A percentile compares a stretch with the other conserved stretches of the same genome.
Evolutionary conservation across 2,329 filamentous ascomycete genomes (phyloP).

Genomic region (Chaetomiaceae sp.): DNA sequence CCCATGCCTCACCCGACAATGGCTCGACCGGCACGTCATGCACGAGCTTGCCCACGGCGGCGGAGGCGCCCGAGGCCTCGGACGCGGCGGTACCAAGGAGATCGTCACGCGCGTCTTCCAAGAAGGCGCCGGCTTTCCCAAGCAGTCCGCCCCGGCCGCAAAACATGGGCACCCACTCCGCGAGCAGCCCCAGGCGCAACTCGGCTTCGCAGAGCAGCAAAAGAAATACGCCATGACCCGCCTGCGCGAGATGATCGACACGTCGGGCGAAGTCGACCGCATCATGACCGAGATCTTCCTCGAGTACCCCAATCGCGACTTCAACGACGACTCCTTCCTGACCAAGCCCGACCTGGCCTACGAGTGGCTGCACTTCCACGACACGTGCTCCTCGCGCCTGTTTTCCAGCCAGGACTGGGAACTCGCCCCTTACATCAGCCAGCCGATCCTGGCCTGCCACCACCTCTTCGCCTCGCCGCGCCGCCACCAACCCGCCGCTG

Average conservation of each 20-base stretch:
- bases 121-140: conserved; percentile 71
- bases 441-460: conserved; percentile 84
- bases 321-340: conserved; percentile 86
- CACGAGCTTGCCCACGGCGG: conserved; percentile 64
- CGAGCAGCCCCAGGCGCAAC: conserved; percentile 51
- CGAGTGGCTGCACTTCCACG: conserved; percentile 95
- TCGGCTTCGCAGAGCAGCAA: conserved; percentile 65
- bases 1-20: conserved; percentile 59
- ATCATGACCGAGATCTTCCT: conserved; percentile 80
- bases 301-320: conserved; percentile 78
- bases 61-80: conserved; percentile 63
- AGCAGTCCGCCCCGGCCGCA: conserved; percentile 36
- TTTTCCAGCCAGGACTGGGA: conserved; percentile 91
- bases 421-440: conserved; percentile 76
- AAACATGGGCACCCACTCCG: conserved; percentile 39
- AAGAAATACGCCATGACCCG: conserved; percentile 69
- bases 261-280: conserved; percentile 70
- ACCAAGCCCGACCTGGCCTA: conserved; percentile 83
- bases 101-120: conserved; percentile 73
- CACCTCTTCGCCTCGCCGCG: conserved; percentile 75
- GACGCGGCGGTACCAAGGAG: conserved; percentile 65
- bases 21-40: conserved; percentile 68
- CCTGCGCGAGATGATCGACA: conserved; percentile 69
- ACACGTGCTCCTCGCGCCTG: conserved; percentile 69
- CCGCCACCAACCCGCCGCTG: conserved; percentile 37